A percentile compares a stretch with the other conserved stretches of the same genome.
Conservation (phyloP, 345 rosid species). For the Cochlearia excelsa region DNA sequence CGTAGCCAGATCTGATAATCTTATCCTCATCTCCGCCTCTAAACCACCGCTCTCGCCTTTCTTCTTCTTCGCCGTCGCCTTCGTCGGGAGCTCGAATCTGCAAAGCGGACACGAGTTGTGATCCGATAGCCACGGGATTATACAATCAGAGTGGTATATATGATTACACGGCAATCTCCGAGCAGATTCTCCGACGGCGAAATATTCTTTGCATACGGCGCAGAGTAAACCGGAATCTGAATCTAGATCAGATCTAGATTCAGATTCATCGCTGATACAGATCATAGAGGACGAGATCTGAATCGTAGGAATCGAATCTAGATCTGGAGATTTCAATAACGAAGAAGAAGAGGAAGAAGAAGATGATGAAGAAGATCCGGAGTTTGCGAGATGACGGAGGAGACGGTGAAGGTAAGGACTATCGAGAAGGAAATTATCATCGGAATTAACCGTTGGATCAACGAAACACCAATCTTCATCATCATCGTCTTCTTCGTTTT, state of each 20-base stretch:
- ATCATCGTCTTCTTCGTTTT: conserved; percentile 21
- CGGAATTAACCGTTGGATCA: conserved; percentile 35
- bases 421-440: conserved; percentile 47
- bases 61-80: conserved; percentile 13
- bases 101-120: conserved; percentile 62
- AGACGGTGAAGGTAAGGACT: conserved; percentile 48
- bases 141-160: conserved; percentile 55
- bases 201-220: conserved; percentile 55
- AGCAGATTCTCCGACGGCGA: conserved; percentile 40
- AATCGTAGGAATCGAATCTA: conserved; percentile 40
- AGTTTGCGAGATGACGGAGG: conserved; percentile 36
- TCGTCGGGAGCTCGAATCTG: conserved; percentile 43
- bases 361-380: conserved; percentile 14
- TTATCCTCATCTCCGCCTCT: conserved; percentile 28
- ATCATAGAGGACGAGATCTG: conserved; percentile 45
- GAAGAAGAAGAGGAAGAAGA: conserved; percentile 17
- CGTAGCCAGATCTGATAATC: conserved; percentile 31
- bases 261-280: conserved; percentile 12
- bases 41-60: conserved; percentile 1
- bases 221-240: conserved; percentile 42
- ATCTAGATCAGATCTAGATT: conserved; percentile 30
- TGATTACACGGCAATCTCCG: conserved; percentile 52
- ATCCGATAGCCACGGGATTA: conserved; percentile 52
- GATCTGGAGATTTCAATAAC: conserved; percentile 26
- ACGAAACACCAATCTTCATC: conserved; percentile 38